These are phyloP conservation scores for Heliamphora exappendiculata DNA, from an alignment of 148 eudicot genomes.

Conservation along the genomic window DNA sequence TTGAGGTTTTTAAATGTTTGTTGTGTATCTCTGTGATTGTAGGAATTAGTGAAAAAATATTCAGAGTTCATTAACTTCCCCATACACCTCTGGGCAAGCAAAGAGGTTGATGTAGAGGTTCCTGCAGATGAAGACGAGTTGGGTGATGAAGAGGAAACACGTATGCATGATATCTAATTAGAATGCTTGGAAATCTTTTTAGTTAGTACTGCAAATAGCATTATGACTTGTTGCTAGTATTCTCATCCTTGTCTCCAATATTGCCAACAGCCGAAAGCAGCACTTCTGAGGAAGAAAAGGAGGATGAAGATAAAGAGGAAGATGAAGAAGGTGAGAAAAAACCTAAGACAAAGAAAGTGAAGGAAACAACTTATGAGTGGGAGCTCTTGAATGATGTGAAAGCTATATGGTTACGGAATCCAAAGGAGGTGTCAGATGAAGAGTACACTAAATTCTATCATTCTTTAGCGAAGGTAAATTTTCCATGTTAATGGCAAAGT, in stretches of 20 bases:
- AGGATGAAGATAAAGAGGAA: slow-evolving; percentile 57
- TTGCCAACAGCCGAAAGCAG: slow-evolving; percentile 55
- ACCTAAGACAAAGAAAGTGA: slow-evolving; percentile 78
- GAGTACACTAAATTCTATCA: slow-evolving; percentile 91
- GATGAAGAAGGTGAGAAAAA: slow-evolving; percentile 82
- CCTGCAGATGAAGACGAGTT: slow-evolving; percentile 95
- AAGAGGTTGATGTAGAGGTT: slow-evolving; percentile 90
- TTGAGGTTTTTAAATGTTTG: background rate
- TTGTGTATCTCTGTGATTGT: slow-evolving; percentile 7
- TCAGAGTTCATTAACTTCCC: slow-evolving; percentile 98
- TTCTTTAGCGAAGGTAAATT: slow-evolving; percentile 77
- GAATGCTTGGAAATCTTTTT: background rate
- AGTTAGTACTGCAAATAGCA: background rate
- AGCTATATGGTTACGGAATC: slow-evolving; percentile 92
- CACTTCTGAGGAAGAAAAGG: slow-evolving; percentile 56
- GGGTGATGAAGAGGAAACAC: slow-evolving; percentile 73
- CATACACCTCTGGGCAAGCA: slow-evolving; percentile 83
- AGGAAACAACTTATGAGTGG: slow-evolving; percentile 86
- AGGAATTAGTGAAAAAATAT: slow-evolving; percentile 92
- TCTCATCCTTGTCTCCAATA: slow-evolving; percentile 6
- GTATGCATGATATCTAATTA: slow-evolving; percentile 32
- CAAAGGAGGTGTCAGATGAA: slow-evolving; percentile 96
- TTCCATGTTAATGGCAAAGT: background rate
- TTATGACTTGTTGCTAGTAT: background rate
- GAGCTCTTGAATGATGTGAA: slow-evolving; percentile 94